Conservation (phyloP, 257 asterid species). For the Solanum commersonii region DNA sequence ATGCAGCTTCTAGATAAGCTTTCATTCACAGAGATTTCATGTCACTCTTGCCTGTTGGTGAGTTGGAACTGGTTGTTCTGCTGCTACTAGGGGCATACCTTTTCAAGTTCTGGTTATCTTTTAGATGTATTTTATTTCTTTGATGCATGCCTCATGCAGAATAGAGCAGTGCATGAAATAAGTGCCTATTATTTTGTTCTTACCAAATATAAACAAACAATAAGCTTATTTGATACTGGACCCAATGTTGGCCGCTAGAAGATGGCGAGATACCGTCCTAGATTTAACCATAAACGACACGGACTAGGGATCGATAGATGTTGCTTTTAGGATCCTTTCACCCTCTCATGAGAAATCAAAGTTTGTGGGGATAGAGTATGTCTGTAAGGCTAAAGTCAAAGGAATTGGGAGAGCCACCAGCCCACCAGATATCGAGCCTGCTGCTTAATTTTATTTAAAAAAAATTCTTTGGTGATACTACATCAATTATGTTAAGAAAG, state of each 20-base stretch:
- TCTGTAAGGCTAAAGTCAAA: neutral
- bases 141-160: neutral
- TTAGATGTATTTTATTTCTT: neutral
- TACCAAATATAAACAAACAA: neutral
- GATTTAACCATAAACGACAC: neutral
- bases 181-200: neutral
- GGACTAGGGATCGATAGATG: neutral
- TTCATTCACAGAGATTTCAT: neutral
- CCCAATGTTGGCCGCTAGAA: neutral
- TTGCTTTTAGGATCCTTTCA: neutral
- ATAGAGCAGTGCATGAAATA: neutral
- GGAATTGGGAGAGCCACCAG: neutral
- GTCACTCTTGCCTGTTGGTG: neutral
- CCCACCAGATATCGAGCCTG: neutral
- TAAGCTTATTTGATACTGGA: neutral
- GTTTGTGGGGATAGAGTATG: neutral
- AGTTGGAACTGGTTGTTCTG: neutral
- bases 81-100: neutral
- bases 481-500: neutral
- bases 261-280: neutral
- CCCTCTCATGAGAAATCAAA: neutral
- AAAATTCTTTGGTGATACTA: neutral
- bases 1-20: neutral
- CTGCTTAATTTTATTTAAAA: neutral
- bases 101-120: neutral